Percentiles rank a stretch among this genome's conserved stretches.
Conservation (phyloP, 164 flowering plant genomes). For the Euptelea pleiosperma region DNA sequence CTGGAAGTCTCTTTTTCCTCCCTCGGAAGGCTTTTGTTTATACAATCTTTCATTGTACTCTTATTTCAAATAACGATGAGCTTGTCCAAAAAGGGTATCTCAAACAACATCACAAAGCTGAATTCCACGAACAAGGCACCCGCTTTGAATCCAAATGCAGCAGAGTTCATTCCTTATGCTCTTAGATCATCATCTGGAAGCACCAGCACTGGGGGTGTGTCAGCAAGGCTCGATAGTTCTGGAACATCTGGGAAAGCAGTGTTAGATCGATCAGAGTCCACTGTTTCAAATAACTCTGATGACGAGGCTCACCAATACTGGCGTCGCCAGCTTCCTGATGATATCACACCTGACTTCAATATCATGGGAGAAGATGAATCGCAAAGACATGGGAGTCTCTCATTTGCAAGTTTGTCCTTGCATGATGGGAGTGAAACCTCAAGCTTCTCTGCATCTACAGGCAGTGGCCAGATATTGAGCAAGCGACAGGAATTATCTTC, state of each 20-base stretch:
- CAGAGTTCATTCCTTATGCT: constrained; percentile 82
- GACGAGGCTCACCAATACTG: constrained; percentile 89
- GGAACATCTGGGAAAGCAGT: constrained; percentile 59
- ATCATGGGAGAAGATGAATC: constrained; percentile 61
- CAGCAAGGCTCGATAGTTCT: constrained; percentile 35
- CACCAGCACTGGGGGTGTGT: constrained; percentile 29
- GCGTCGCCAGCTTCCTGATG: constrained; percentile 92
- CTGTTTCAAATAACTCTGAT: constrained; percentile 75
- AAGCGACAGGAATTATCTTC: constrained; percentile 49
- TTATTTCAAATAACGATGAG: constrained; percentile 52
- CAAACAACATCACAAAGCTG: constrained; percentile 40
- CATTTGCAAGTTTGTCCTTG: constrained; percentile 63
- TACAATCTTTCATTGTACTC: constrained; percentile 6
- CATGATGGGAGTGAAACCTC: constrained; percentile 50
- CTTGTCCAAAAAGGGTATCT: constrained; percentile 53
- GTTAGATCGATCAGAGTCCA: constrained; percentile 69
- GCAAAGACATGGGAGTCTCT: constrained; percentile 48
- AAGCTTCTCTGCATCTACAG: constrained; percentile 42
- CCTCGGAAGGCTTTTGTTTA: constrained; percentile 13
- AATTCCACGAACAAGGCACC: constrained; percentile 36
- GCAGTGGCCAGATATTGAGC: constrained; percentile 37
- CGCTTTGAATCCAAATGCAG: constrained; percentile 88
- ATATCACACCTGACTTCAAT: constrained; percentile 94
- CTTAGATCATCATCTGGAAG: constrained; percentile 56
- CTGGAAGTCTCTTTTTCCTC: constrained; percentile 13